Percentiles rank a stretch among this genome's conserved stretches.
These are phyloP conservation scores for Nakataea oryzae DNA, from an alignment of 2,329 filamentous ascomycete genomes.

Conservation along the genomic window DNA sequence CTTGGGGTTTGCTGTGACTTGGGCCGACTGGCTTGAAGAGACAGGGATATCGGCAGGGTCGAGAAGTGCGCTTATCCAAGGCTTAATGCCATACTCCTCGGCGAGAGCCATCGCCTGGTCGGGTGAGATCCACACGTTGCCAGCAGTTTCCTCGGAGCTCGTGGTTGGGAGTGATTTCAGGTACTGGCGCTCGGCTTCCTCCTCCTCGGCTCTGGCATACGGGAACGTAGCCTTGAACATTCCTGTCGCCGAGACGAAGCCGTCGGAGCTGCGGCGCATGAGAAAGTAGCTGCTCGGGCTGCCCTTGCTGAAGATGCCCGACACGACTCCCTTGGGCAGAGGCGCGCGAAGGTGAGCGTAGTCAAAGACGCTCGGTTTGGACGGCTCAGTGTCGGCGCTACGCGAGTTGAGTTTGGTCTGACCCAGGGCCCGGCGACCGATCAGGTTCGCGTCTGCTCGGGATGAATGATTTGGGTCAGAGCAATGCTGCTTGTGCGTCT, in stretches of 20 bases:
- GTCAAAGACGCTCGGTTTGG: slow-evolving; percentile 76
- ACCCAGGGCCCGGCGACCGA: slow-evolving; percentile 77
- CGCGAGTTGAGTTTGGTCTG: slow-evolving; percentile 86
- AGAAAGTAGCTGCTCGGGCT: slow-evolving; percentile 91
- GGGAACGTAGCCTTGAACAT: slow-evolving; percentile 91
- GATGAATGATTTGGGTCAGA: neutral
- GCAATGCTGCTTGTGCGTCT: neutral
- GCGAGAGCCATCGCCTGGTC: slow-evolving; percentile 71
- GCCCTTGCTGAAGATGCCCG: slow-evolving; percentile 76
- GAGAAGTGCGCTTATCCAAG: slow-evolving; percentile 88
- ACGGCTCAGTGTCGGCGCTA: slow-evolving; percentile 61
- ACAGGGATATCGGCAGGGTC: slow-evolving; percentile 70
- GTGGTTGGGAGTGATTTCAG: slow-evolving; percentile 76
- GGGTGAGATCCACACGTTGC: slow-evolving; percentile 92
- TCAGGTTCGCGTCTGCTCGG: slow-evolving; percentile 56
- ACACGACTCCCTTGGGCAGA: slow-evolving; percentile 80
- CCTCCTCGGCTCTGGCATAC: slow-evolving; percentile 61
- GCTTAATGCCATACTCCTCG: slow-evolving; percentile 72
- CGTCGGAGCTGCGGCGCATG: slow-evolving; percentile 82
- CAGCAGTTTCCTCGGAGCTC: slow-evolving; percentile 84
- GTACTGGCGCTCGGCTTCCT: slow-evolving; percentile 67
- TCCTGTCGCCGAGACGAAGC: slow-evolving; percentile 75
- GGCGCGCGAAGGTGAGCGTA: slow-evolving; percentile 93
- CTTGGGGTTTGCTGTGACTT: slow-evolving; percentile 48
- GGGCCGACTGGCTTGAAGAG: slow-evolving; percentile 14